A percentile compares a stretch with the other conserved stretches of the same genome.
phyloP scores from a whole-genome alignment of 139 green algal species.

The Coccomyxa sp. region DNA sequence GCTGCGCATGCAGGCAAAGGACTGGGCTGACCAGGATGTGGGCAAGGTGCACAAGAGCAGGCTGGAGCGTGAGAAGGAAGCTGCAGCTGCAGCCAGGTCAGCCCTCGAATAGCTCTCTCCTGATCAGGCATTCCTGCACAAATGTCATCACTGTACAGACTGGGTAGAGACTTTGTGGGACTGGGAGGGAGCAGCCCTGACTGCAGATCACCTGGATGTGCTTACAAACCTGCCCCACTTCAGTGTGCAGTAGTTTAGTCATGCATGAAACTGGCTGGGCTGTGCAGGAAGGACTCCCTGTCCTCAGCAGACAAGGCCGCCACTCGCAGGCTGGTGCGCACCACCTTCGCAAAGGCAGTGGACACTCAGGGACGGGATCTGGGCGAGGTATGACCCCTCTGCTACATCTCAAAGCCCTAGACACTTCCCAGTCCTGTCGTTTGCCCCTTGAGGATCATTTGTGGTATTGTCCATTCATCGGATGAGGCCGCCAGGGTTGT shows the following conservation, averaged over 20 bases:
- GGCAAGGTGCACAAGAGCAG: slow-evolving; percentile 25
- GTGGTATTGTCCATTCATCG: no score
- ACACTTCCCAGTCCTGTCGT: neutral
- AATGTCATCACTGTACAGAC: no score
- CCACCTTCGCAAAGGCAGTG: slow-evolving; percentile 7
- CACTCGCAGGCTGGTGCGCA: neutral
- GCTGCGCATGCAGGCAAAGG: slow-evolving; percentile 10
- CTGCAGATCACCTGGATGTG: no score
- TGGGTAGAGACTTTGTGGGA: no score
- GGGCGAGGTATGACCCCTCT: slow-evolving; percentile 6
- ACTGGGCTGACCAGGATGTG: neutral
- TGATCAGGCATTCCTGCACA: no score
- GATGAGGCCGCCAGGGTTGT: no score
- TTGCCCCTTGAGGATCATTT: neutral
- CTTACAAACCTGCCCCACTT: no score
- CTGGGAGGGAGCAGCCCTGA: no score
- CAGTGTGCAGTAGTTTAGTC: no score
- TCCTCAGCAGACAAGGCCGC: slow-evolving; percentile 10
- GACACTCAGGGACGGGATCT: slow-evolving; percentile 8
- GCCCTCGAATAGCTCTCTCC: no score
- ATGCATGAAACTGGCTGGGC: no score
- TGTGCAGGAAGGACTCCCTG: slow-evolving; percentile 8
- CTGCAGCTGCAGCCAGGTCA: slow-evolving; percentile 9
- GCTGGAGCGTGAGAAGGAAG: slow-evolving; percentile 20
- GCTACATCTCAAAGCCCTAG: no score